Base-by-base conservation (phyloP, 2,329 filamentous ascomycete species). In the Pezicula rhizophila region DNA sequence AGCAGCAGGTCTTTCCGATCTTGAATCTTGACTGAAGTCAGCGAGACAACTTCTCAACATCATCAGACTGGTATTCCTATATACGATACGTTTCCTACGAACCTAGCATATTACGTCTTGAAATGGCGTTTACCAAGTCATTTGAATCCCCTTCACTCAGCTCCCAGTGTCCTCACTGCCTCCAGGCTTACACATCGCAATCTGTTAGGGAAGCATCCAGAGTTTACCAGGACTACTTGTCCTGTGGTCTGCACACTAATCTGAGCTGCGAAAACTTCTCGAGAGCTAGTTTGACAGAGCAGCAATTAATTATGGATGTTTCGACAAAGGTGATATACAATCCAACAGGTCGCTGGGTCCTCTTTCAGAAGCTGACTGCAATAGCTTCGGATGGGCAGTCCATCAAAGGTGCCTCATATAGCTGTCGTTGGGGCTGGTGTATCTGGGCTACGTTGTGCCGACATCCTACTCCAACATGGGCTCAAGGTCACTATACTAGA, bases 401-500 rank as follows among this genome's bases (percentile, higher is more conserved):
- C 15, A 4, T 43, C 40, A 15, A 44, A 26, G 12, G 5, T n/a
- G 20, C 40, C 40, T 11, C 40, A 42, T 31, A 28, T 42, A 26
- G 40, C 17, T 26, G 66, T 80, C 33, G 66, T 80, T 7, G 77
- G 77, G 15, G 76, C 76, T 15, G 78, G 78, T 4, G 69, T 79
- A 28, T 73, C 76, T 14, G 77, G 77, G 1, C 63, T 80, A 35
- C 66, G 75, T 54, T 77, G 74, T 55, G 76, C 77, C 18, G 75
- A 78, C 48, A 60, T 79, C 1, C 62, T 80, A 12, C 60, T 78
- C 2, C 66, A 71, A 45, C 68, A 72, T 54, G 76, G 74, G 8
- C 70, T 70, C 50, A 66, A 72, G 43, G 76, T 80, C 6, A 77
- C 74, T 0, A 74, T 80, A 20, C 64, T 79, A 17, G 77, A 80